Evolutionary conservation across 2,329 filamentous ascomycete species (phyloP).

Genomic region (Neofusicoccum cordaticola): DNA sequence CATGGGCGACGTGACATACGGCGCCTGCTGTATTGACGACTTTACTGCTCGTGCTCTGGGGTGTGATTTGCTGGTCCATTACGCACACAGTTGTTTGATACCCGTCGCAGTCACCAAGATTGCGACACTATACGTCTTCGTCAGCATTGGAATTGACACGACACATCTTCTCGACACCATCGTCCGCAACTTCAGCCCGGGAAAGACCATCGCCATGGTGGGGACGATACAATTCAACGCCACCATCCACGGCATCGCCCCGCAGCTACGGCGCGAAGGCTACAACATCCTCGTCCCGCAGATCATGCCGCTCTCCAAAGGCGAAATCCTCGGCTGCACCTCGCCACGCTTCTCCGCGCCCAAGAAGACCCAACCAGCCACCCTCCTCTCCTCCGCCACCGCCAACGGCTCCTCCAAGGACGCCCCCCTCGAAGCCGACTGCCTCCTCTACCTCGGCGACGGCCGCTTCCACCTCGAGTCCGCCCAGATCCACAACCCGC

Average conservation of each 20-base stretch:
- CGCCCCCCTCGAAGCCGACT: conserved; percentile 57
- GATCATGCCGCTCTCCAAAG: conserved; percentile 87
- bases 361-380: neutral
- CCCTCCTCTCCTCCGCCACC: conserved; percentile 27
- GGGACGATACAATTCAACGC: conserved; percentile 99
- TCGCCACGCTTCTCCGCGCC: conserved; percentile 64
- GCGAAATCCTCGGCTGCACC: conserved; percentile 96
- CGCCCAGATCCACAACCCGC: conserved; percentile 98
- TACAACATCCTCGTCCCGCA: conserved; percentile 87
- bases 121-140: conserved; percentile 96
- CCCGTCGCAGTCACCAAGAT: conserved; percentile 96
- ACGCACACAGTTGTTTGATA: conserved; percentile 94
- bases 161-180: conserved; percentile 81
- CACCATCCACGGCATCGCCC: conserved; percentile 82
- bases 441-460: conserved; percentile 86
- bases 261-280: conserved; percentile 75
- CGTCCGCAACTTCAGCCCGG: conserved; percentile 79
- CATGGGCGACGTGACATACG: conserved; percentile 99
- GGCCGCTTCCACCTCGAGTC: conserved; percentile 95
- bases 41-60: conserved; percentile 92
- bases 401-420: conserved; percentile 35
- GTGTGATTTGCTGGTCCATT: conserved; percentile 92
- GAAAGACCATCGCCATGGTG: conserved; percentile 87
- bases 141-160: conserved; percentile 94
- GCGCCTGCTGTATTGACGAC: conserved; percentile 97